A percentile compares a stretch with the other conserved stretches of the same genome.
Evolutionary conservation across 331 rosid species (phyloP).

Genomic region (Malus hybrid): DNA sequence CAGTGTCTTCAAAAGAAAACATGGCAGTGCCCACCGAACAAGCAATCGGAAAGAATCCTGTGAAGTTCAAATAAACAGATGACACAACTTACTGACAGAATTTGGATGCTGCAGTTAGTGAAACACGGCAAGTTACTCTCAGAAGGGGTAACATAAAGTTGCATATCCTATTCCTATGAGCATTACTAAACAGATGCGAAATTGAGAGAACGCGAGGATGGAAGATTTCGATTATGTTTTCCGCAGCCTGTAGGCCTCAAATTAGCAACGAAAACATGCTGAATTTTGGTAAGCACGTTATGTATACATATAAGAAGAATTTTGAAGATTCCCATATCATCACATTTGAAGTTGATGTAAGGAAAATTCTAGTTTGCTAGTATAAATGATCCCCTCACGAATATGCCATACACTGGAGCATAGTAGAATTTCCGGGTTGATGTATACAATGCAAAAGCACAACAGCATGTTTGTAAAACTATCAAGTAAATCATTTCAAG

Average conservation of each 20-base stretch:
- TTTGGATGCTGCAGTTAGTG: neutral
- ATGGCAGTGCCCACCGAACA: constrained; percentile 50
- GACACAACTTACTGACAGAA: neutral
- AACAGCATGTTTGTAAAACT: neutral
- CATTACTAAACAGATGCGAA: neutral
- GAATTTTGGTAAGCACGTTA: neutral
- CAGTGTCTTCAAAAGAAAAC: constrained; percentile 48
- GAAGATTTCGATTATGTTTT: neutral
- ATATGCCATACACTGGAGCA: too few relatives aligned
- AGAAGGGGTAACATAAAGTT: neutral
- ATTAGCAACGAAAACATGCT: neutral
- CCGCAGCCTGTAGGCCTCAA: neutral
- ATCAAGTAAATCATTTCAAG: neutral
- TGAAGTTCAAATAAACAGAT: neutral
- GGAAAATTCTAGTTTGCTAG: too few relatives aligned
- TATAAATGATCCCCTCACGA: too few relatives aligned
- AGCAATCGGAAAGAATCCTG: constrained; percentile 63
- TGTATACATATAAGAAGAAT: neutral
- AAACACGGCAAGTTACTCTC: neutral
- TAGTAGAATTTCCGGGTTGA: too few relatives aligned
- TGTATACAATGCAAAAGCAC: neutral
- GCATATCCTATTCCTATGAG: neutral
- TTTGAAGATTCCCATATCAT: neutral
- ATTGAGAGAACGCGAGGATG: neutral
- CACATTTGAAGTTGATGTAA: neutral